phyloP scores from a whole-genome alignment of 2,329 filamentous ascomycete genomes.

The Colletotrichum viniferum region DNA sequence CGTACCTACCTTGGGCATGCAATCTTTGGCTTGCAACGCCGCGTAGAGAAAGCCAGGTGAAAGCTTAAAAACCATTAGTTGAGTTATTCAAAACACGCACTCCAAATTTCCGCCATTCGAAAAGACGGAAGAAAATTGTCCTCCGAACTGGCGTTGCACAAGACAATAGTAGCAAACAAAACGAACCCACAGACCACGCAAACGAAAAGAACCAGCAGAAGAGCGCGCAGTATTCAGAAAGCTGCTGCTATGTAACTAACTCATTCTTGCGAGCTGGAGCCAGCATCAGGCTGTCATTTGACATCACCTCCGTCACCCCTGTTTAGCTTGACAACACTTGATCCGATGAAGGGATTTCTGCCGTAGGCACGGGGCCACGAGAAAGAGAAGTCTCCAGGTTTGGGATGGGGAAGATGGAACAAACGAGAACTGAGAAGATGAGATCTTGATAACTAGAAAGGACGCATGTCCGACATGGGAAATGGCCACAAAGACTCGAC shows the following conservation, averaged over 20 bases:
- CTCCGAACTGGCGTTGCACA: not conserved
- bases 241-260: not conserved
- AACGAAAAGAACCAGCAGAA: not conserved
- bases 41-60: not conserved
- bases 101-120: fast-evolving
- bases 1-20: not conserved
- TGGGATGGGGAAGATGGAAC: not conserved
- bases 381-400: not conserved
- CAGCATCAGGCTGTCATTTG: not conserved
- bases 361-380: not conserved
- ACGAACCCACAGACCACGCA: not conserved
- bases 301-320: not conserved
- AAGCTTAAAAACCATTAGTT: not conserved
- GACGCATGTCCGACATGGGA: not conserved
- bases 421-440: not conserved
- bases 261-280: not conserved
- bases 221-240: not conserved
- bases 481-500: not conserved
- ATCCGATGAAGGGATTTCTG: not conserved
- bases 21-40: not conserved
- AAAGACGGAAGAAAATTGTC: fast-evolving
- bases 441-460: not conserved
- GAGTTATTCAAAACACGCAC: not conserved
- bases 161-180: not conserved
- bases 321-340: not conserved